phyloP scores from a whole-genome alignment of 2,329 filamentous ascomycete species.

The Penicillium palitans region DNA sequence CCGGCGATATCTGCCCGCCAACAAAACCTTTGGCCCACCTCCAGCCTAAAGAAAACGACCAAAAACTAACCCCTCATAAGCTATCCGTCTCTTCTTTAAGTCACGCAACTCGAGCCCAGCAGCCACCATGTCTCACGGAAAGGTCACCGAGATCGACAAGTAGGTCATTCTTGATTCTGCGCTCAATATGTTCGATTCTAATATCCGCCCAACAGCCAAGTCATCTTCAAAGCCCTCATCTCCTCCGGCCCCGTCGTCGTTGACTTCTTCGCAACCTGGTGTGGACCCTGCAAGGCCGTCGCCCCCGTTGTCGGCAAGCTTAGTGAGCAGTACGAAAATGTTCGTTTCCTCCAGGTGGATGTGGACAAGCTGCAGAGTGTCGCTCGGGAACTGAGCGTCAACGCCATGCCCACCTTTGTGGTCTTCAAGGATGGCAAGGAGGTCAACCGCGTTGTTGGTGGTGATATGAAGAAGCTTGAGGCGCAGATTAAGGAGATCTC shows the following conservation, averaged over 20 bases:
- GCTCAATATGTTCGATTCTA: background rate
- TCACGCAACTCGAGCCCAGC: constrained; percentile 11
- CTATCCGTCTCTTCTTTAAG: constrained; percentile 18
- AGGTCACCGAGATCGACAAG: constrained; percentile 41
- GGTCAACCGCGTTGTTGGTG: constrained; percentile 17
- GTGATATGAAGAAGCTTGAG: constrained; percentile 12
- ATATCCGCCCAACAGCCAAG: constrained; percentile 51
- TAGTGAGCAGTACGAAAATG: constrained; percentile 51
- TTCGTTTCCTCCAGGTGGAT: constrained; percentile 57
- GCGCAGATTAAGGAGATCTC: constrained; percentile 2
- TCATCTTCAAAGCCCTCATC: constrained; percentile 57
- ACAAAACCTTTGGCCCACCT: background rate
- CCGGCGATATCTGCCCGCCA: background rate
- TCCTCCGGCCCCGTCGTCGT: constrained; percentile 54
- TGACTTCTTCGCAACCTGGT: constrained; percentile 59
- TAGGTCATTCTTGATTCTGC: constrained; percentile 15
- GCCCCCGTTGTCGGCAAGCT: constrained; percentile 54
- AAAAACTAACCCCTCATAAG: constrained; percentile 13
- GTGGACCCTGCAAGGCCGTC: constrained; percentile 58
- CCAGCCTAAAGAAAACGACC: background rate
- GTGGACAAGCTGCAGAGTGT: constrained; percentile 55
- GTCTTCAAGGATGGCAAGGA: constrained; percentile 43
- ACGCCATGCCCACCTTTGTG: constrained; percentile 48
- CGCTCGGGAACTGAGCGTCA: constrained; percentile 51
- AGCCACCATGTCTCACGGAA: constrained; percentile 36